Base-by-base conservation (phyloP, 768 basidiomycete genomes). In the Guyanaporus albipodus region DNA sequence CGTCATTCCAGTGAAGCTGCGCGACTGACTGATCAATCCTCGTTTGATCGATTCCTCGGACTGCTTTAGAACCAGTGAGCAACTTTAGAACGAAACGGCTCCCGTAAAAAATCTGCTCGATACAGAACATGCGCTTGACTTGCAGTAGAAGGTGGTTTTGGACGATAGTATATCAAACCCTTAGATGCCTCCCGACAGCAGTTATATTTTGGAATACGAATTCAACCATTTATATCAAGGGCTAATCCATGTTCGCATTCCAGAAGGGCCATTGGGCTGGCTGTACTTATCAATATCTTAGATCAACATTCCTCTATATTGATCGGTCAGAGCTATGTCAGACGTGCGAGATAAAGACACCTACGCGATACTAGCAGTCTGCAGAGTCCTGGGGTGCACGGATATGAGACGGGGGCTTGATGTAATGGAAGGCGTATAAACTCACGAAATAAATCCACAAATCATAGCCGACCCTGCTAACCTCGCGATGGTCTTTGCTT, bases 391-490 rank as follows among this genome's bases (percentile, higher is more conserved):
- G 15, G 33, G 49, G 10, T 21, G 42, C 14, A 35, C 1, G 4
- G 35, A 31, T 37, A 18, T 48, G 29, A 55, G 35, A 4, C 11
- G 22, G 14, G 24, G 19, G n/a, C 14, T 17, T 17, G 9, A 6
- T 11, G 12, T 12, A 22, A n/a, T n/a, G n/a, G n/a, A 40, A 46
- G 24, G 2, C 0, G 24, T 29, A 22, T 4, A 33, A 6, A 39
- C 62, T 57, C 31, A 64, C 70, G 80, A 77, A 48, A 86, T 70
- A 61, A 85, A 86, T 6, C 85, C 85, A 53, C 78, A 84, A 35
- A 83, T 62, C 79, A 86, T 81, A 8, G 84, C 83, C 49, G 83
- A 86, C 15, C 71, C 51, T 15, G 88, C 86, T 38, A 83, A 73
- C 8, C 73, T 74, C 23, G 85, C 83, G 56, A 95, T 93, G 52